Conservation (phyloP, 345 rosid species). For the Eutrema japonicum region DNA sequence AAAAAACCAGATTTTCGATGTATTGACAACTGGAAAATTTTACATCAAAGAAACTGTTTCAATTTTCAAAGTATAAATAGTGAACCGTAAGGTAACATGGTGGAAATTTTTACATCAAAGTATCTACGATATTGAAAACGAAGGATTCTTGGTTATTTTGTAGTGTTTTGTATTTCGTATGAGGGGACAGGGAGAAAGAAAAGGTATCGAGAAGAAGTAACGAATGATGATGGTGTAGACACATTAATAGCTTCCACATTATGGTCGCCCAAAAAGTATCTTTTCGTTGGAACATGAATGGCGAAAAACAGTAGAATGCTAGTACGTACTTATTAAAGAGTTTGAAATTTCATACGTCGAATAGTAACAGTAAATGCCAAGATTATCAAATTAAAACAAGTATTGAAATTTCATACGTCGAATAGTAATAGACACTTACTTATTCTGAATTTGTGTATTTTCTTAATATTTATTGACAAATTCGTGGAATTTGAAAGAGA, state of each 20-base stretch:
- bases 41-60: slow-evolving; percentile 17
- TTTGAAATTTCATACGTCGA: neutral
- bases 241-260: slow-evolving; percentile 9
- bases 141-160: neutral
- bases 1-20: too few relatives aligned
- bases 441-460: neutral
- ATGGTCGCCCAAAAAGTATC: slow-evolving; percentile 28
- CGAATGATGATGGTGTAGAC: slow-evolving; percentile 24
- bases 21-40: neutral
- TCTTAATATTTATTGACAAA: neutral
- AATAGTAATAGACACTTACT: neutral
- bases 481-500: neutral
- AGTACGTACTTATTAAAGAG: too few relatives aligned
- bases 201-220: neutral
- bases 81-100: neutral
- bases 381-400: too few relatives aligned
- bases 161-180: slow-evolving; percentile 7
- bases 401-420: neutral
- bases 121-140: neutral
- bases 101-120: too few relatives aligned
- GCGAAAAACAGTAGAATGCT: neutral
- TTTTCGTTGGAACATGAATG: neutral
- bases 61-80: neutral
- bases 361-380: neutral
- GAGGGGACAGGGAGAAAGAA: neutral